Percentiles rank a stretch among this genome's conserved stretches.
Conservation (phyloP, 768 basidiomycete genomes). For the Mycena albidolilacea region DNA sequence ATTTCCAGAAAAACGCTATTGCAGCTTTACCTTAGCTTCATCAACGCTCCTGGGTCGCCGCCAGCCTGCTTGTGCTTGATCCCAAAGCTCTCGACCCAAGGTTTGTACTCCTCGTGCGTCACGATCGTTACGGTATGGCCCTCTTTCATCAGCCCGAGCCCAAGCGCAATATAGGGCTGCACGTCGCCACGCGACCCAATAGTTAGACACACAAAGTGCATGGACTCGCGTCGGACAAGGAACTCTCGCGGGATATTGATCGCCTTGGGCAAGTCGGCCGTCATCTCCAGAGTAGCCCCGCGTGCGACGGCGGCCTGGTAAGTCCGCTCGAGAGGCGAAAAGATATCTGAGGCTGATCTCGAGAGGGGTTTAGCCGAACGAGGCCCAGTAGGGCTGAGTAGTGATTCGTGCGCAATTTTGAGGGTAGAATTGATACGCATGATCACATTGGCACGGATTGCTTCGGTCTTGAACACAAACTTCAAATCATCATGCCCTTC, state of each 20-base stretch:
- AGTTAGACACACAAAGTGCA: conserved; percentile 75
- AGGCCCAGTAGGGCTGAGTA: conserved; percentile 23
- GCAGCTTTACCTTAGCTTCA: conserved; percentile 67
- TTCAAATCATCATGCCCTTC: conserved; percentile 61
- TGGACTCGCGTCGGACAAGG: conserved; percentile 49
- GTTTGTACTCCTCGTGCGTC: conserved; percentile 68
- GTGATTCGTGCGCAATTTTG: conserved; percentile 30
- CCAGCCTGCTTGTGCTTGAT: conserved; percentile 74
- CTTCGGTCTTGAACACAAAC: conserved; percentile 64
- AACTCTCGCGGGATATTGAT: conserved; percentile 62
- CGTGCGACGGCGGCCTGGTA: conserved; percentile 49
- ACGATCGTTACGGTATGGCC: conserved; percentile 70
- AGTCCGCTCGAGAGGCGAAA: conserved; percentile 62
- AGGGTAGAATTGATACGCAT: conserved; percentile 49
- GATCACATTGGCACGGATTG: conserved; percentile 61
- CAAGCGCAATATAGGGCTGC: conserved; percentile 74
- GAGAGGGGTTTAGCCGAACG: conserved; percentile 16
- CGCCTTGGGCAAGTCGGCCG: conserved; percentile 57
- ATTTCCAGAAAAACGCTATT: neutral
- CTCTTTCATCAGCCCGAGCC: conserved; percentile 61
- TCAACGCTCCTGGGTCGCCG: conserved; percentile 77
- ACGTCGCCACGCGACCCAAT: conserved; percentile 79
- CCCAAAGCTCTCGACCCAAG: conserved; percentile 73
- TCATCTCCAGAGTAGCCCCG: conserved; percentile 49
- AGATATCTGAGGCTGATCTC: conserved; percentile 53